Base-by-base conservation (phyloP, 306 rosid genomes). In the Astragalus membranaceus region DNA sequence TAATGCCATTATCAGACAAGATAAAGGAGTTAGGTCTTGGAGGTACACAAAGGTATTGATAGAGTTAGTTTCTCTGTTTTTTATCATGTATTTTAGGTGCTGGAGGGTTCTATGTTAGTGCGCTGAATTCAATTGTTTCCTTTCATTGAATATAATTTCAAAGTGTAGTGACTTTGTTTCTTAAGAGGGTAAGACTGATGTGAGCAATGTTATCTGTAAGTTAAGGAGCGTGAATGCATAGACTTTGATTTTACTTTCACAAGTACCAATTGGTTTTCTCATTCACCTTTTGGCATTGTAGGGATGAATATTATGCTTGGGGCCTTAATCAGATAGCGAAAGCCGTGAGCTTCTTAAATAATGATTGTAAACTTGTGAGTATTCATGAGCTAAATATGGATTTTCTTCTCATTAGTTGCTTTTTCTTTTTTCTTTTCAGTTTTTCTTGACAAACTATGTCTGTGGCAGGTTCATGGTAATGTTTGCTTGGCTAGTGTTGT, bases 291-390 rank as follows among this genome's bases (percentile, higher is more conserved):
- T 59, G 75, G 51, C 67, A 64, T 72, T 63, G 68, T 70, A 95
- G 99, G 92, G 97, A 95, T 82, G 99, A 95, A 70, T 95, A 95
- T 72, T 95, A 82, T 83, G 97, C 99, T 2, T 91, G 95, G 95
- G 99, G 99, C 60, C 87, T 95, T 78, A 74, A 84, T 80, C 99
- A 91, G 81, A 82, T 95, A 64, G 92, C 99, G 15, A 91, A 91
- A 79, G 99, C 97, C 70, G 96, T 95, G 85, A 95, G 99, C 92
- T 95, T 95, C 85, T 84, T 95, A 70, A 95, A 95, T 70, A 95
- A 91, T 46, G 99, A 95, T 79, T 95, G 99, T 80, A 95, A 91
- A 74, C 99, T 91, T 67, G 99, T 91, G 86, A 75, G 97, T 82
- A 61, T 70, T 75, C 60, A 2, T 77, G 9, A 54, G 37, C 29